Evolutionary conservation across 116 monocot species (phyloP), one percentile per base, ranked within the genome.

Genomic region (Trichopus zeylanicus): DNA sequence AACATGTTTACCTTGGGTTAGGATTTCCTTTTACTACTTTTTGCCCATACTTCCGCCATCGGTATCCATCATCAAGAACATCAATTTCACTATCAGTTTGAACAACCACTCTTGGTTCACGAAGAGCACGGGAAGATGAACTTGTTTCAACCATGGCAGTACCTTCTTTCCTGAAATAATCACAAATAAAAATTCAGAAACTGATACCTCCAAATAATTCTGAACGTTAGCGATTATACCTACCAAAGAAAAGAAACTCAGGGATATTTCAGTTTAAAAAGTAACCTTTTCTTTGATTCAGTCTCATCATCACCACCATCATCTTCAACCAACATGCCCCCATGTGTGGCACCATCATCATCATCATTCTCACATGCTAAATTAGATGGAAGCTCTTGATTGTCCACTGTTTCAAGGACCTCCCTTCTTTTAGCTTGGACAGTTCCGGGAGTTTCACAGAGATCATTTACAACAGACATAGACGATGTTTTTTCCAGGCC

Each of bases 41-140:
- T 28, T 67, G 68, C 21, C 68, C 68, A 29, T 68, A 68, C 60
- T 68, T 68, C 38, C 68, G 53, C 68, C 68, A 68, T n/a, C 68
- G 59, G 49, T 68, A 68, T 8, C 68, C 68, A 52, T 68, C 68
- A 51, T 60, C 60, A 23, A 68, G 60, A 60, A 68, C 60, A 28
- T 68, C 59, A 2, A 68, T 26, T 5, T 68, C 60, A n/a, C 68
- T 68, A 27, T 26, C 39, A 1, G 60, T 57, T 46, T 57, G 67
- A 30, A 67, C 57, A 3, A 67, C 67, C 20, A 67, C 67, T 29
- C 57, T 55, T 58, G 57, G 67, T 32, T 67, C 67, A 30, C 48
- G 56, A 18, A 47, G 48, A 48, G 67, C 29, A 24, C 47, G 48
- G 19, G 30, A 56, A 32, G 56, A 19, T 33, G 56, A 20, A 56